These are phyloP conservation scores for Colletotrichum sublineola DNA, from an alignment of 2,329 filamentous ascomycete species.

Conservation along the genomic window DNA sequence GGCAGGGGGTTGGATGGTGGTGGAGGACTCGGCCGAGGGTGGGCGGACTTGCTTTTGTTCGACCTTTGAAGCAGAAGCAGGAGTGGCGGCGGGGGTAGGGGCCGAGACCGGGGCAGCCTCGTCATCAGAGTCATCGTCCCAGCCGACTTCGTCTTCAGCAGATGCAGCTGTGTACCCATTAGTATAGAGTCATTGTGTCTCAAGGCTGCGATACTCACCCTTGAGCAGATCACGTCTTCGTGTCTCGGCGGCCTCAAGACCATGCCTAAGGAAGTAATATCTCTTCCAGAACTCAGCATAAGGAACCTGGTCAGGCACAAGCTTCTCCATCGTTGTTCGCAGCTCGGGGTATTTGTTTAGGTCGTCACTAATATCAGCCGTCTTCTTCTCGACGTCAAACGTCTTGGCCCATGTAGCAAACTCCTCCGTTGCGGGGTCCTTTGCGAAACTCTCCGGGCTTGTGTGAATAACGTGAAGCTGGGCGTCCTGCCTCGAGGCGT, in stretches of 20 bases:
- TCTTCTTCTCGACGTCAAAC: conserved; percentile 88
- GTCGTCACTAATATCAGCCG: conserved; percentile 83
- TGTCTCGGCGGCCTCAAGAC: conserved; percentile 93
- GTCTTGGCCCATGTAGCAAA: conserved; percentile 79
- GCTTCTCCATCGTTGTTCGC: conserved; percentile 89
- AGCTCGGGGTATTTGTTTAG: conserved; percentile 89
- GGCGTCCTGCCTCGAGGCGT: conserved; percentile 93
- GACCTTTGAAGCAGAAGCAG: conserved; percentile 46
- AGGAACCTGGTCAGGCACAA: conserved; percentile 93
- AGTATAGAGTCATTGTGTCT: conserved; percentile 29
- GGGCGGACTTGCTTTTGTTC: conserved; percentile 52
- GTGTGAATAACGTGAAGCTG: conserved; percentile 97
- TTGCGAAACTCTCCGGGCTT: conserved; percentile 82
- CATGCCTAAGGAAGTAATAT: conserved; percentile 94
- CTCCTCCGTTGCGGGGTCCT: conserved; percentile 82
- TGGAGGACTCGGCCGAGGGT: conserved; percentile 69
- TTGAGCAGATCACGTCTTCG: conserved; percentile 90
- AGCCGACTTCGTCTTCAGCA: conserved; percentile 78
- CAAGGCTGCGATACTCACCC: conserved; percentile 67
- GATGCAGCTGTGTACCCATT: conserved; percentile 67
- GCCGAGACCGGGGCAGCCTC: conserved; percentile 50
- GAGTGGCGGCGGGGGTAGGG: conserved; percentile 48
- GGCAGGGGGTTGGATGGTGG: conserved; percentile 69
- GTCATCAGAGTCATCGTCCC: conserved; percentile 79
- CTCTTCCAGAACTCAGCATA: conserved; percentile 93